A percentile compares a stretch with the other conserved stretches of the same genome.
These are phyloP conservation scores for Takashimella koratensis DNA, from an alignment of 1,284 basidiomycete genomes.

Conservation along the genomic window DNA sequence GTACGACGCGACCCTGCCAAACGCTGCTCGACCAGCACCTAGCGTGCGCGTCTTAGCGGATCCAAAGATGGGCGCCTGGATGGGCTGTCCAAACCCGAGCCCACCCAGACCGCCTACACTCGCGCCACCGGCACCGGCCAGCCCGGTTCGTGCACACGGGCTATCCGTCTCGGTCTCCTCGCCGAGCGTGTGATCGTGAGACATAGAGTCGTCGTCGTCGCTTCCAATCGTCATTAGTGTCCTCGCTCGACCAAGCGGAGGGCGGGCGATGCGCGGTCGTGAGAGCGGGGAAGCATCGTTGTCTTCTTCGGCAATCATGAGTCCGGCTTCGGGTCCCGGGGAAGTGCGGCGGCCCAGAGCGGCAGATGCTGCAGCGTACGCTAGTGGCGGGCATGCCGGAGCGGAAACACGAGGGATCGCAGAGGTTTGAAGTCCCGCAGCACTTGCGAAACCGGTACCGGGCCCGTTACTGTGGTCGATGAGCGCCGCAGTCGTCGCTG, in stretches of 20 bases:
- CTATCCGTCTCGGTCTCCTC: not conserved
- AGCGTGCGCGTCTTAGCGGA: conserved; percentile 35
- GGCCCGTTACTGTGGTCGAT: conserved; percentile 58
- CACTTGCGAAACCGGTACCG: not conserved
- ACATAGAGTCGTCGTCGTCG: not conserved
- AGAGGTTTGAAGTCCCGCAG: not conserved
- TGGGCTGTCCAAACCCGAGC: too few species aligned
- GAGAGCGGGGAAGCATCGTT: conserved; percentile 29
- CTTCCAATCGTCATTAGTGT: not conserved
- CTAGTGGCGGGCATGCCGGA: conserved; percentile 36
- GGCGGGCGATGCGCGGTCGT: not conserved
- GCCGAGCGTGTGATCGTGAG: conserved; percentile 4
- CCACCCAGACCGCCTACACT: conserved; percentile 17
- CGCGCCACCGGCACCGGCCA: not conserved
- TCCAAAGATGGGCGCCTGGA: conserved; percentile 42
- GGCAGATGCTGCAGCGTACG: conserved; percentile 42
- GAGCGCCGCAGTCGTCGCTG: conserved; percentile 51
- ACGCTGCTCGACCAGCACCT: conserved; percentile 16
- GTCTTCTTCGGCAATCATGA: conserved; percentile 37
- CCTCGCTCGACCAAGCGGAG: not conserved
- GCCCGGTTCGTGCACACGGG: not conserved
- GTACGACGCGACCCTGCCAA: conserved; percentile 29
- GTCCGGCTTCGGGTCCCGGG: conserved; percentile 8
- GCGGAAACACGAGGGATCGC: conserved; percentile 1
- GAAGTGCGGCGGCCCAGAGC: conserved; percentile 31